A percentile compares a stretch with the other conserved stretches of the same genome.
Conservation (phyloP, 108 stramenopile species). For the Fragilariopsis cylindrus region DNA sequence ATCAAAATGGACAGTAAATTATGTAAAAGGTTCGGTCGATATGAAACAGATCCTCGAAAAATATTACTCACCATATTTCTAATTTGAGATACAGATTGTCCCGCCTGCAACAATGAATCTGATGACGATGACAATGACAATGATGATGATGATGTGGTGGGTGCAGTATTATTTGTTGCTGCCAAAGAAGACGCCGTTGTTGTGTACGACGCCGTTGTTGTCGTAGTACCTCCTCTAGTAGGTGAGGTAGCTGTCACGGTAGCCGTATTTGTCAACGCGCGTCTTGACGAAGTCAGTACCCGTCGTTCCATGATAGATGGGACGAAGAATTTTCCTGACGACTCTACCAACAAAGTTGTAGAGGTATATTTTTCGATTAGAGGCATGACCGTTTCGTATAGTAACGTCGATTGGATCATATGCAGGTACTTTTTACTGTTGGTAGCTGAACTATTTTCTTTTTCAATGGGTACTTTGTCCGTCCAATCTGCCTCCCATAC, state of each 20-base stretch:
- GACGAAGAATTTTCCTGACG: slow-evolving; percentile 72
- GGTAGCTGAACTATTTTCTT: slow-evolving; percentile 27
- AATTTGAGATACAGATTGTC: slow-evolving; percentile 48
- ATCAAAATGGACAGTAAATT: slow-evolving; percentile 79
- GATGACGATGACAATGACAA: background rate
- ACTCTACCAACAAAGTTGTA: slow-evolving; percentile 42
- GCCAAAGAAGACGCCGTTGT: background rate
- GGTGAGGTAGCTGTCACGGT: slow-evolving; percentile 37
- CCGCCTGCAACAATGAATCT: slow-evolving; percentile 17
- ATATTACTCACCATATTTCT: slow-evolving; percentile 41
- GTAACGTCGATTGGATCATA: slow-evolving; percentile 58
- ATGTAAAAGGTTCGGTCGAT: slow-evolving; percentile 74
- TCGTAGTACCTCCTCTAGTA: background rate
- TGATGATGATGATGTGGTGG: background rate
- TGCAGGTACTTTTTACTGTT: slow-evolving; percentile 48
- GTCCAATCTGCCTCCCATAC: slow-evolving; percentile 91
- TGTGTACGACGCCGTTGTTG: too few species aligned
- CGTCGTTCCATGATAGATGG: slow-evolving; percentile 56
- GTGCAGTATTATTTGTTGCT: slow-evolving; percentile 14
- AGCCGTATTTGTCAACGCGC: slow-evolving; percentile 40
- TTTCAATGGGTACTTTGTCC: slow-evolving; percentile 39
- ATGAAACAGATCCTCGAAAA: slow-evolving; percentile 48
- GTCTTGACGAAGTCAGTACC: slow-evolving; percentile 57
- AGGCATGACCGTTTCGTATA: slow-evolving; percentile 67
- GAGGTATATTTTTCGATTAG: slow-evolving; percentile 54